These are phyloP conservation scores for Lepidium aucheri DNA, from an alignment of 345 rosid genomes.

Conservation along the genomic window DNA sequence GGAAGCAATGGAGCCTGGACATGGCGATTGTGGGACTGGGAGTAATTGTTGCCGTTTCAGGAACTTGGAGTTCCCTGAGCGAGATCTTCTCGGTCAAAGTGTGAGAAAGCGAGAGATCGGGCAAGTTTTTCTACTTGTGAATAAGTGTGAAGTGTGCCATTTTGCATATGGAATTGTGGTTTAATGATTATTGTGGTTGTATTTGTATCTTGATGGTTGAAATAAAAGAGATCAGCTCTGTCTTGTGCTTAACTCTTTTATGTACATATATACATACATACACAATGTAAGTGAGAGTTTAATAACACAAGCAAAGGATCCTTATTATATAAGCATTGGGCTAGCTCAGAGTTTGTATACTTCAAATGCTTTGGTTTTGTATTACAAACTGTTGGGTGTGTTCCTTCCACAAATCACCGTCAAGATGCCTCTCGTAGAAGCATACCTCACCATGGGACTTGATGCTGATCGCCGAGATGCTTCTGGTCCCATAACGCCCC, in stretches of 20 bases:
- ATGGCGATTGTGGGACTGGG: conserved; percentile 48
- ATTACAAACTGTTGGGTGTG: conserved; percentile 19
- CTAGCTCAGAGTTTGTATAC: not conserved
- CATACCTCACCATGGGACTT: conserved; percentile 37
- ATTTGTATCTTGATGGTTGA: conserved; percentile 8
- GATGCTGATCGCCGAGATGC: conserved; percentile 46
- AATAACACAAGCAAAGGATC: not conserved
- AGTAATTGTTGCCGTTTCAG: conserved; percentile 50
- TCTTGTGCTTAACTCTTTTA: not conserved
- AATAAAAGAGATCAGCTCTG: conserved; percentile 12
- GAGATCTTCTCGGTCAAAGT: conserved; percentile 53
- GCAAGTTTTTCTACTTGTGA: not conserved
- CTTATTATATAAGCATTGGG: not conserved
- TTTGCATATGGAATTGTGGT: not conserved
- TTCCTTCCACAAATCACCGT: conserved; percentile 46
- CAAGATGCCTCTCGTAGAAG: conserved; percentile 52
- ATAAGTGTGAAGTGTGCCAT: conserved; percentile 11
- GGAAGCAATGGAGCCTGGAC: conserved; percentile 53
- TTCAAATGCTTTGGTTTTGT: conserved; percentile 2
- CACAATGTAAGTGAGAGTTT: not conserved
- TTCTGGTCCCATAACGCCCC: conserved; percentile 75
- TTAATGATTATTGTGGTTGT: conserved; percentile 1
- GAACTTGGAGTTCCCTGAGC: conserved; percentile 62
- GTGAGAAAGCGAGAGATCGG: not conserved
- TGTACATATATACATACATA: not conserved